Evolutionary conservation across 2,329 filamentous ascomycete genomes (phyloP).

Genomic region (Didymella keratinophila): DNA sequence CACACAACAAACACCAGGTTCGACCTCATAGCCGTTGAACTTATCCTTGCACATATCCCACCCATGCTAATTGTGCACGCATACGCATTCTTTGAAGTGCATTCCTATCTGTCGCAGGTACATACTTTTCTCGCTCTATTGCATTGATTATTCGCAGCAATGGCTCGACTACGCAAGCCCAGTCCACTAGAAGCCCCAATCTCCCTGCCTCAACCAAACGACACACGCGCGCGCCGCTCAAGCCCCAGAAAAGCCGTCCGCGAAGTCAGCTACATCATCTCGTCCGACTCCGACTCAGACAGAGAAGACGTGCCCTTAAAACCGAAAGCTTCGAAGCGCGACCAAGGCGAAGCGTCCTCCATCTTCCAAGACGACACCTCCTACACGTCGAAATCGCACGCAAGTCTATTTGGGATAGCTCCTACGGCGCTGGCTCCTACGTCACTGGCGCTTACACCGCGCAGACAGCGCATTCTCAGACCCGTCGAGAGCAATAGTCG

Average conservation of each 20-base stretch:
- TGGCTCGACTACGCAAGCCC: slow-evolving; percentile 49
- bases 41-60: slow-evolving; percentile 4
- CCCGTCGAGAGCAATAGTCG: slow-evolving; percentile 44
- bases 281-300: slow-evolving; percentile 38
- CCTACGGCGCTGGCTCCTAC: too few relatives aligned
- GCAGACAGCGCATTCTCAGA: slow-evolving; percentile 45
- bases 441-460: slow-evolving; percentile 29
- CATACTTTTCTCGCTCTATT: neutral
- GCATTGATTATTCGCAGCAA: slow-evolving; percentile 16
- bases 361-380: slow-evolving; percentile 36
- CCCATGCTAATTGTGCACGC: neutral
- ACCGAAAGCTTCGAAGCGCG: slow-evolving; percentile 38
- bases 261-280: slow-evolving; percentile 34
- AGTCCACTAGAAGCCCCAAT: slow-evolving; percentile 35
- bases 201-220: slow-evolving; percentile 27
- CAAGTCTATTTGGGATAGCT: slow-evolving; percentile 1
- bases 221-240: slow-evolving; percentile 31
- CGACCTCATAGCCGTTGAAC: slow-evolving; percentile 21
- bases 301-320: slow-evolving; percentile 34
- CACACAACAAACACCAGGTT: slow-evolving; percentile 11
- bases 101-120: neutral
- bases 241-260: slow-evolving; percentile 41
- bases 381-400: slow-evolving; percentile 31
- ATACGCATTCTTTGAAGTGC: neutral
- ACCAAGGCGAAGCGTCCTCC: slow-evolving; percentile 31